Base-by-base conservation (phyloP, 1,139 yeast species). In the Saccharomyces hybrid region DNA sequence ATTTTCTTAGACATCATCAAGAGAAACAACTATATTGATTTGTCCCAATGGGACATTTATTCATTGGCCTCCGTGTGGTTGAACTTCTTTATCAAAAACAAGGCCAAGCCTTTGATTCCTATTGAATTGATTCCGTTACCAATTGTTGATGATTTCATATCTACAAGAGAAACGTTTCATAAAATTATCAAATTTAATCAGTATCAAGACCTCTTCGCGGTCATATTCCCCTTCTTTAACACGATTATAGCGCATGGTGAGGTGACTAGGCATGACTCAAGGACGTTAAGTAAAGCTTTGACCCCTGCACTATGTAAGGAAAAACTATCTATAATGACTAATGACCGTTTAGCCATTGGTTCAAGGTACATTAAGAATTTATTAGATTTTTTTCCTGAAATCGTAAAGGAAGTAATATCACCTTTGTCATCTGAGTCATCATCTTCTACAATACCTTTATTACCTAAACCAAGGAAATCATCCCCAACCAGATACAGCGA, bases 31-130 rank as follows among this genome's bases (percentile, higher is more conserved):
- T 67, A 74, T 72, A 57, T 82, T 75, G 84, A 81, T 74, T 57
- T 82, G 70, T 72, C 87, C 65, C 76, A 73, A 57, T 83, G 86
- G 86, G 84, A 82, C 64, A 70, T 82, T 51, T 79, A 80, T 64
- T 79, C 83, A 51, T 75, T 83, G 52, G 81, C 82, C 7, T 75
- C 84, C 0, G 73, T 78, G 2, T 81, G 80, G 63, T 74, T 82
- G 57, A 73, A 75, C 57, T 38, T 14, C 5, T 71, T 82, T 16
- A 60, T 82, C 34, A 70, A 71, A 61, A 79, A 75, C 29, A 72
- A 80, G 25, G 73, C 79, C 0, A 62, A 63, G 26, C 77, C 81
- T 1, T 68, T 82, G 48, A 71, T 82, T 27, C 76, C 82, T 1
- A 68, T 76, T 5, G 71, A 72, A 13, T 54, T 65, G 26, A 77